Percentiles rank a stretch among this genome's conserved stretches.
phyloP scores from a whole-genome alignment of 768 basidiomycete genomes.

The Mycena indigotica region DNA sequence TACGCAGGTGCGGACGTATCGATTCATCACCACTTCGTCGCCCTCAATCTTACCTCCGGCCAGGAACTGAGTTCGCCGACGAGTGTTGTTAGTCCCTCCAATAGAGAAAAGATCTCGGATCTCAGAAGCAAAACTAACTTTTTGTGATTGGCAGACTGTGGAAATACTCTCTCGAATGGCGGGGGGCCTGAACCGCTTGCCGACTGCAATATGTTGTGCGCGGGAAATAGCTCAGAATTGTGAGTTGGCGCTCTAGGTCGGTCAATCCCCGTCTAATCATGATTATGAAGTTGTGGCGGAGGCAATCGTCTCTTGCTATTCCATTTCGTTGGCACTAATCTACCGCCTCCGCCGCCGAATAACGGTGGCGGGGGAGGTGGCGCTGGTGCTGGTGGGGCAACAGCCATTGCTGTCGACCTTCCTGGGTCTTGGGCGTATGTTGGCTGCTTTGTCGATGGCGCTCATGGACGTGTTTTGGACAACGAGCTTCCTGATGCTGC shows the following conservation, averaged over 20 bases:
- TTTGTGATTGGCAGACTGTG: slow-evolving; percentile 47
- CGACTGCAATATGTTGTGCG: slow-evolving; percentile 69
- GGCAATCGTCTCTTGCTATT: slow-evolving; percentile 67
- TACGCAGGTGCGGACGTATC: slow-evolving; percentile 31
- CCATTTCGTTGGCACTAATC: slow-evolving; percentile 64
- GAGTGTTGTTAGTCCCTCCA: slow-evolving; percentile 54
- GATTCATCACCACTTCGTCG: slow-evolving; percentile 38
- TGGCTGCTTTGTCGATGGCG: neutral
- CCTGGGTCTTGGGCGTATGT: slow-evolving; percentile 30
- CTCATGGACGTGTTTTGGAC: slow-evolving; percentile 6
- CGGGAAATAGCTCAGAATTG: slow-evolving; percentile 62
- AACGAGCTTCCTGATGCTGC: slow-evolving; percentile 35
- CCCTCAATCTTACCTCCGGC: slow-evolving; percentile 28
- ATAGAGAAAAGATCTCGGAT: slow-evolving; percentile 5
- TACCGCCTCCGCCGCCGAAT: slow-evolving; percentile 37
- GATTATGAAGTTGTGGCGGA: slow-evolving; percentile 56
- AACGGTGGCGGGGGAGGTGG: slow-evolving; percentile 41
- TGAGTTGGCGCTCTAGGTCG: too few relatives aligned
- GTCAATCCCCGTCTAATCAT: neutral
- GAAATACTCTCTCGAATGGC: slow-evolving; percentile 44
- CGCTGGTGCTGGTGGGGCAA: slow-evolving; percentile 31
- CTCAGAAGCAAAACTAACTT: slow-evolving; percentile 10
- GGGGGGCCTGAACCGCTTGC: slow-evolving; percentile 48
- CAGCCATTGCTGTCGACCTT: slow-evolving; percentile 54
- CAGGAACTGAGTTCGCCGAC: slow-evolving; percentile 44